Evolutionary conservation across 768 basidiomycete genomes (phyloP).

Genomic region (Paxillus rubicundulus): DNA sequence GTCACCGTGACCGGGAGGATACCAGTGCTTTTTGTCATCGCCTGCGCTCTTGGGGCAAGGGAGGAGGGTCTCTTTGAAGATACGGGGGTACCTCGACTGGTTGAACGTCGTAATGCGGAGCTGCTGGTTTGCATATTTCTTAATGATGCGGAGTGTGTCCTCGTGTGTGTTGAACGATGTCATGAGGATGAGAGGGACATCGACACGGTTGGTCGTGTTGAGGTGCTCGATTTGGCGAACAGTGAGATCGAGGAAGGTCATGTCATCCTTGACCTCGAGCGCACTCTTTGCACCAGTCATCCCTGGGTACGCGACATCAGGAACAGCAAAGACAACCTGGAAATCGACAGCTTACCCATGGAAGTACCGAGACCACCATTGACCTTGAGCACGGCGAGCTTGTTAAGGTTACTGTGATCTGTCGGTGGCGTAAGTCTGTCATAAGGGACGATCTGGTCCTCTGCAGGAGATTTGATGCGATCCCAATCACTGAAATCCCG

Average conservation of each 20-base stretch:
- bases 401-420: conserved; percentile 54
- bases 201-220: conserved; percentile 56
- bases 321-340: not conserved
- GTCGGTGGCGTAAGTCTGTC: conserved; percentile 43
- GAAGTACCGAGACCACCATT: conserved; percentile 75
- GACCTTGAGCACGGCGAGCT: conserved; percentile 75
- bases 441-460: conserved; percentile 64
- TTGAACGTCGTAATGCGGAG: conserved; percentile 70
- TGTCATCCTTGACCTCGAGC: conserved; percentile 72
- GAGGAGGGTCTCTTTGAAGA: conserved; percentile 65
- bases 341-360: conserved; percentile 40
- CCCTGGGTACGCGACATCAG: conserved; percentile 26
- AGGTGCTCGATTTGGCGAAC: conserved; percentile 70
- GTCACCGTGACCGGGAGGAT: conserved; percentile 77
- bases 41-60: conserved; percentile 56
- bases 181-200: conserved; percentile 80
- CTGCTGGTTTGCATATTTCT: conserved; percentile 79
- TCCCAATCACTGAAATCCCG: conserved; percentile 33
- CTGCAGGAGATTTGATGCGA: conserved; percentile 58
- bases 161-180: conserved; percentile 82
- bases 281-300: conserved; percentile 67
- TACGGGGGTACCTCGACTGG: conserved; percentile 73
- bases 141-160: conserved; percentile 73
- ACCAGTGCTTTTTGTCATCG: conserved; percentile 70
- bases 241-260: conserved; percentile 66